Percentiles rank a stretch among this genome's conserved stretches.
phyloP scores from a whole-genome alignment of 805 yeast species.

The Hanseniaspora vineae region DNA sequence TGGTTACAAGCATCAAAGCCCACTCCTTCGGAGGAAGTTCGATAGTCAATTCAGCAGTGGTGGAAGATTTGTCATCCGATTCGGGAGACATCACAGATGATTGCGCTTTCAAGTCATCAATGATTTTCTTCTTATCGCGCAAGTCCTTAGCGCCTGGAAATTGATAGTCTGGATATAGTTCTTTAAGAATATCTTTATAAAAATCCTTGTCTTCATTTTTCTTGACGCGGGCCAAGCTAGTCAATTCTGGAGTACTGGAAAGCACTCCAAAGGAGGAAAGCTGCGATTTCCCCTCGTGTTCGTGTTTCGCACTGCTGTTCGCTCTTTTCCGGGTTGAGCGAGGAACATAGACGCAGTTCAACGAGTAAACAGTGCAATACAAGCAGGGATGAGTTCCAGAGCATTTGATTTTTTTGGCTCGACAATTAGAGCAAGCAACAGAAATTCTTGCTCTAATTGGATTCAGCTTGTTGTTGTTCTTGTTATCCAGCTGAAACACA shows the following conservation, averaged over 20 bases:
- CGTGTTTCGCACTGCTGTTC: neutral
- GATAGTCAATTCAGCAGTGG: slow-evolving; percentile 37
- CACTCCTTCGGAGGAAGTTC: slow-evolving; percentile 63
- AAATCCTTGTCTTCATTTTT: neutral
- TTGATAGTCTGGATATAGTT: neutral
- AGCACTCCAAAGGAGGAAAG: neutral
- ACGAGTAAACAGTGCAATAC: slow-evolving; percentile 69
- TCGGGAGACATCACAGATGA: neutral
- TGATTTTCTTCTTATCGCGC: neutral
- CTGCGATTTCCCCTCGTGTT: neutral
- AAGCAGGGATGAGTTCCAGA: slow-evolving; percentile 71
- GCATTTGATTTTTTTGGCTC: slow-evolving; percentile 67
- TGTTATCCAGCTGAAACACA: neutral
- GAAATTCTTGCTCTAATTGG: slow-evolving; percentile 53
- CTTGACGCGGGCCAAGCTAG: neutral
- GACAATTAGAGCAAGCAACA: slow-evolving; percentile 64
- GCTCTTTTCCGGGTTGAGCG: neutral
- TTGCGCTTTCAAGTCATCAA: slow-evolving; percentile 1
- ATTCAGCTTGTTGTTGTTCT: neutral
- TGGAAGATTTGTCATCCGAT: slow-evolving; percentile 1
- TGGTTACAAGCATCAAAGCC: slow-evolving; percentile 56
- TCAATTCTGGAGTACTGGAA: neutral
- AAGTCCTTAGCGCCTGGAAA: slow-evolving; percentile 1
- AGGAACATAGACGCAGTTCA: slow-evolving; percentile 46
- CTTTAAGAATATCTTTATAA: neutral